Percentiles rank a stretch among this genome's conserved stretches.
Evolutionary conservation across 2,329 filamentous ascomycete genomes (phyloP).

Genomic region (Aspergillus tanneri): DNA sequence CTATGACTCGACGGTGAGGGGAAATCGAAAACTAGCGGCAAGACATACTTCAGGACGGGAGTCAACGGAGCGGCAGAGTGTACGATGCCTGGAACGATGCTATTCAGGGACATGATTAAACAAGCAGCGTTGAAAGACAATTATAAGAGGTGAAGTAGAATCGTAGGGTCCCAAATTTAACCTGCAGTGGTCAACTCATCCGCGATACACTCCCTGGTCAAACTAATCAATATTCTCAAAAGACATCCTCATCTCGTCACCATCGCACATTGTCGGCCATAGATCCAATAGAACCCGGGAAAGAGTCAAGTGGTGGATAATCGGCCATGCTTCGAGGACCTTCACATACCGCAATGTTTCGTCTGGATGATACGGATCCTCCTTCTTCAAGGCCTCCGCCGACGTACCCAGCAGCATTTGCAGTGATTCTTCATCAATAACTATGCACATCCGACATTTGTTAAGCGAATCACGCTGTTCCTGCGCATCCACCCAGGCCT

Average conservation of each 20-base stretch:
- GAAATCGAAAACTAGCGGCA: no score
- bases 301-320: constrained; percentile 10
- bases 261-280: constrained; percentile 15
- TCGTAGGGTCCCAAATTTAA: no score
- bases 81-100: no score
- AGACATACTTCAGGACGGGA: no score
- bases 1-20: no score
- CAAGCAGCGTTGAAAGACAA: no score
- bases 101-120: no score
- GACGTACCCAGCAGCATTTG: constrained; percentile 14
- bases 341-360: constrained; percentile 13
- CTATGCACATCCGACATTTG: constrained; percentile 14
- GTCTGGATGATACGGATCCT: background rate
- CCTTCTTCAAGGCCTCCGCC: constrained; percentile 7
- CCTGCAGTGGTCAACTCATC: no score
- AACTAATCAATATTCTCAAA: constrained; percentile 9
- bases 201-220: constrained; percentile 9
- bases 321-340: constrained; percentile 14
- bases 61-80: no score
- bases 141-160: no score
- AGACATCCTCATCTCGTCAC: constrained; percentile 16
- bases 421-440: constrained; percentile 19
- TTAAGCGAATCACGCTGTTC: constrained; percentile 9
- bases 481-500: background rate
- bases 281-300: constrained; percentile 11